Percentiles rank a stretch among this genome's conserved stretches.
Conservation (phyloP, 768 basidiomycete species). For the Podaxis pistillaris region DNA sequence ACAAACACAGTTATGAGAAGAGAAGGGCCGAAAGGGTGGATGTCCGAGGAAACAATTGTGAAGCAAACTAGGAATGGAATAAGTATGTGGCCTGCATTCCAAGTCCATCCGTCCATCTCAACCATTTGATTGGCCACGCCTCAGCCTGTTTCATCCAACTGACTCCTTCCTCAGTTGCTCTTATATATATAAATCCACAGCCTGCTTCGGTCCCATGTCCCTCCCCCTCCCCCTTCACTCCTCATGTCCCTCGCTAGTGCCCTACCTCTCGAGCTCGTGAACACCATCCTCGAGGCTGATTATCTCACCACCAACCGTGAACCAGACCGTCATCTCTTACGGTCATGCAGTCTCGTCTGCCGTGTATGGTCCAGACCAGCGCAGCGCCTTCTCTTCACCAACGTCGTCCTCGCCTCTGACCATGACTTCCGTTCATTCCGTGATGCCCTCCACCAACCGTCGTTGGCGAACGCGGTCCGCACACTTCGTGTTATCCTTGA, state of each 20-base stretch:
- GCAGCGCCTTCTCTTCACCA: conserved; percentile 63
- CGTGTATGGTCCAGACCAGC: conserved; percentile 61
- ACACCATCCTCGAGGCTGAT: conserved; percentile 61
- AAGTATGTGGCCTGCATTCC: neutral
- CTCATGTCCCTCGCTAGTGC: conserved; percentile 19
- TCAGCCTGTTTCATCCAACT: conserved; percentile 10
- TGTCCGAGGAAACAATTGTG: conserved; percentile 13
- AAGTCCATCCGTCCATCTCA: conserved; percentile 11
- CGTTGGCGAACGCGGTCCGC: conserved; percentile 52
- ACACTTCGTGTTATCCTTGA: conserved; percentile 60
- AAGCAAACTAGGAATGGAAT: conserved; percentile 3
- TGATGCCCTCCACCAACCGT: conserved; percentile 49
- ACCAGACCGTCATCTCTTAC: conserved; percentile 42
- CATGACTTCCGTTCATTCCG: conserved; percentile 54
- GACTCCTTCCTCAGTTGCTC: neutral
- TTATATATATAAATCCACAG: conserved; percentile 10
- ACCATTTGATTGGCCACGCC: conserved; percentile 14
- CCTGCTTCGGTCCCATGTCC: conserved; percentile 16
- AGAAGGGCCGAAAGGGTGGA: conserved; percentile 1
- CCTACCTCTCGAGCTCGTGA: conserved; percentile 62
- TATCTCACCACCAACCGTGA: conserved; percentile 33
- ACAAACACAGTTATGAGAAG: conserved; percentile 3
- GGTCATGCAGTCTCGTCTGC: conserved; percentile 61
- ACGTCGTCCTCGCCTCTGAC: conserved; percentile 53
- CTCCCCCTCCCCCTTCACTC: conserved; percentile 16